phyloP scores from a whole-genome alignment of 495 filamentous ascomycete genomes.

The Hypoxylon trugodes region DNA sequence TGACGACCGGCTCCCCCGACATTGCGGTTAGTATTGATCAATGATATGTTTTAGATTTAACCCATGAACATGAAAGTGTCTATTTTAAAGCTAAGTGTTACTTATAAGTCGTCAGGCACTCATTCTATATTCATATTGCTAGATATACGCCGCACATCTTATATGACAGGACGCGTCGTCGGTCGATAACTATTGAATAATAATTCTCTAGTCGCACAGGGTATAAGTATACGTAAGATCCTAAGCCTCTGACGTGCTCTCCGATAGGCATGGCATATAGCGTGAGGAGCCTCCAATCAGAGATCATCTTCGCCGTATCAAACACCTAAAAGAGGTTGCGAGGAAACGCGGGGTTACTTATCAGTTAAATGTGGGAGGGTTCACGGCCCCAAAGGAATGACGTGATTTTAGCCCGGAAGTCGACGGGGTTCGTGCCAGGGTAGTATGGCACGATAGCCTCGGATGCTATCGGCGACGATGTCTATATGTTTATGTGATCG shows the following conservation, averaged over 20 bases:
- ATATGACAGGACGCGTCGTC: no score
- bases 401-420: conserved; percentile 28
- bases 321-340: not conserved
- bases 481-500: not conserved
- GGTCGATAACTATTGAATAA: no score
- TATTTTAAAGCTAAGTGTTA: no score
- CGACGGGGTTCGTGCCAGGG: not conserved
- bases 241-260: conserved; percentile 13
- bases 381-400: conserved; percentile 7
- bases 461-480: not conserved
- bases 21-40: not conserved
- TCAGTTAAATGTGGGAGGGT: conserved; percentile 8
- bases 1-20: conserved; percentile 6
- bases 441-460: conserved; percentile 7
- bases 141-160: no score
- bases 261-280: not conserved
- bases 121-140: no score
- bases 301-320: not conserved
- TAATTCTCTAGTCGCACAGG: no score
- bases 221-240: conserved; percentile 10
- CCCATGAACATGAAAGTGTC: no score
- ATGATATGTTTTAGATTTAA: no score
- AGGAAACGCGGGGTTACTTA: conserved; percentile 14
- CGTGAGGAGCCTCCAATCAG: not conserved
- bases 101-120: no score